Evolutionary conservation across 345 rosid genomes (phyloP).

Genomic region (Noccaea caerulescens): DNA sequence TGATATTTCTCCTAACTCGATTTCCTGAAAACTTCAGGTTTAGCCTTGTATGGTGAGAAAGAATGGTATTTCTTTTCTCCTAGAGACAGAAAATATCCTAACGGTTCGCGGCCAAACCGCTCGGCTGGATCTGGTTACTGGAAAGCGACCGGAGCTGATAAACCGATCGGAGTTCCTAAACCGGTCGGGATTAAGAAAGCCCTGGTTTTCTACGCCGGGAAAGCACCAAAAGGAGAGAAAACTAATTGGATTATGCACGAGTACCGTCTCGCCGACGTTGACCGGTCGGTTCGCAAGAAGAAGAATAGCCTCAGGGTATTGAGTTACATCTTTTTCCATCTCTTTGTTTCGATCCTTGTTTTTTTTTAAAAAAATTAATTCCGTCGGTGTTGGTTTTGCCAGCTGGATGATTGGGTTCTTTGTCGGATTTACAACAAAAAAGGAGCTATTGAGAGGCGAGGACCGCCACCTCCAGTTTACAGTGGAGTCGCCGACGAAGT

Average conservation of each 20-base stretch:
- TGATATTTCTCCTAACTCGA: not conserved
- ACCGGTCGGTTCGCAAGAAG: slow-evolving; percentile 85
- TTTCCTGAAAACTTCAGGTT: slow-evolving; percentile 45
- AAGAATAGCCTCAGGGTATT: slow-evolving; percentile 82
- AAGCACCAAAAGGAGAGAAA: slow-evolving; percentile 90
- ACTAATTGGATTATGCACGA: slow-evolving; percentile 99
- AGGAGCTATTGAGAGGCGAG: slow-evolving; percentile 66
- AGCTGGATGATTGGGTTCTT: slow-evolving; percentile 98
- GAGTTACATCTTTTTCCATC: not conserved
- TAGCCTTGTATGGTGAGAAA: slow-evolving; percentile 85
- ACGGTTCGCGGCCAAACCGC: slow-evolving; percentile 92
- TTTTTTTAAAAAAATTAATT: not conserved
- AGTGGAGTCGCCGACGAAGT: slow-evolving; percentile 27
- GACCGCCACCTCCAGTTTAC: slow-evolving; percentile 28
- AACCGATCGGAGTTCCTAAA: slow-evolving; percentile 85
- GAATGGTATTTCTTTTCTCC: slow-evolving; percentile 98
- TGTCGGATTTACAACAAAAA: slow-evolving; percentile 97
- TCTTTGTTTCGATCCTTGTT: not conserved
- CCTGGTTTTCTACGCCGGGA: slow-evolving; percentile 87
- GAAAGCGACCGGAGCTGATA: slow-evolving; percentile 99
- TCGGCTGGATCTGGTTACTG: slow-evolving; percentile 93
- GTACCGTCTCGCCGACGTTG: slow-evolving; percentile 92
- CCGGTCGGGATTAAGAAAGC: slow-evolving; percentile 94
- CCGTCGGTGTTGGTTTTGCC: slow-evolving; percentile 31
- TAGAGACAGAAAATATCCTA: slow-evolving; percentile 86